Evolutionary conservation across 108 stramenopile species (phyloP).

Genomic region (Skeletonema potamos): DNA sequence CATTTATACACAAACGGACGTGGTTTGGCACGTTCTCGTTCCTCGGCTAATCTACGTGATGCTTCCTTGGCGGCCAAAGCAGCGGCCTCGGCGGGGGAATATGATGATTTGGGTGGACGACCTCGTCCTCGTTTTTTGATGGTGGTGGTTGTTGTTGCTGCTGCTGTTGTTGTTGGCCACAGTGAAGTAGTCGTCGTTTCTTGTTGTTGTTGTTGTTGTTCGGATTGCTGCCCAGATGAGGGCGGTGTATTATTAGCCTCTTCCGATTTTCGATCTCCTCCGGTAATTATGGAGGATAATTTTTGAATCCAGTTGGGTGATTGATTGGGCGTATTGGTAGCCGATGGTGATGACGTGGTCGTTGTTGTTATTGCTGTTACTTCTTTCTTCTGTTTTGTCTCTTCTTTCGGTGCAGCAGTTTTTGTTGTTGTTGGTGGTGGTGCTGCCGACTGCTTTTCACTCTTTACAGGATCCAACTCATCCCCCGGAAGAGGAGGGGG

Average conservation of each 20-base stretch:
- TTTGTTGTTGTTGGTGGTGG: too few relatives aligned
- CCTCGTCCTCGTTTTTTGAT: background rate
- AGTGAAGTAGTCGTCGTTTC: too few relatives aligned
- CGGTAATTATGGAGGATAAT: conserved; percentile 9
- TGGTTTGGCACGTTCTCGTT: conserved; percentile 1
- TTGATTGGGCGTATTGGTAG: background rate
- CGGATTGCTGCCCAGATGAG: background rate
- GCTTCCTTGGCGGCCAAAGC: background rate
- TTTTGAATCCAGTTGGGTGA: conserved; percentile 1
- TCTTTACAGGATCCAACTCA: background rate
- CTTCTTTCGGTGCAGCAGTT: background rate
- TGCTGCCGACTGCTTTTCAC: background rate
- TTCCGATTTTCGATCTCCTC: background rate
- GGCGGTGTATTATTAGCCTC: background rate
- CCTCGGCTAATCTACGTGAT: background rate
- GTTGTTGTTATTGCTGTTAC: background rate
- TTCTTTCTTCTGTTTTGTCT: background rate
- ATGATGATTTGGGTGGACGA: conserved; percentile 8
- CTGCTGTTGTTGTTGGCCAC: background rate
- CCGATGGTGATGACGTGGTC: background rate
- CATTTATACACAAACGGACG: conserved; percentile 61
- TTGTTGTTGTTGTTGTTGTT: background rate
- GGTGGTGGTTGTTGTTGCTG: background rate
- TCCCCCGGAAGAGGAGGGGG: background rate
- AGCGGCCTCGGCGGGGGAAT: conserved; percentile 1